These are phyloP conservation scores for Diaporthe sp. DNA, from an alignment of 2,329 filamentous ascomycete species.

Conservation along the genomic window DNA sequence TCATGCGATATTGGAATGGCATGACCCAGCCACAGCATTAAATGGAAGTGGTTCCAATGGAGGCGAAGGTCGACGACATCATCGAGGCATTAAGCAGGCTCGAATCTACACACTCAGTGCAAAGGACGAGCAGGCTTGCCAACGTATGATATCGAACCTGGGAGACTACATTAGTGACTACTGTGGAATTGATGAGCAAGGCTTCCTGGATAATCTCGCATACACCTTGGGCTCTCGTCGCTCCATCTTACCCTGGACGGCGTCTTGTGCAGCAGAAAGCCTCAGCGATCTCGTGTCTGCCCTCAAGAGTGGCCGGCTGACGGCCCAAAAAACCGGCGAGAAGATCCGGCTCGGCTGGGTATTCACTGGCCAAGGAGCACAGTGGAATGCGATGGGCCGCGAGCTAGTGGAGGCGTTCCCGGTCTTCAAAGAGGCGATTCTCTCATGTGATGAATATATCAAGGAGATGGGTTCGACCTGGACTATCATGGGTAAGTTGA, in stretches of 20 bases:
- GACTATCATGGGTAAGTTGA: not conserved
- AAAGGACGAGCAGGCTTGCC: not conserved
- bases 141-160: rapidly evolving
- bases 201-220: not conserved
- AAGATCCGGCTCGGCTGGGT: not conserved
- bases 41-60: not conserved
- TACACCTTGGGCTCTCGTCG: not conserved
- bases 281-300: not conserved
- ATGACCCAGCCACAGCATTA: not conserved
- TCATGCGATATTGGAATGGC: not conserved
- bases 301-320: too few species aligned
- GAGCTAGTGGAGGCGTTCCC: not conserved
- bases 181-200: not conserved
- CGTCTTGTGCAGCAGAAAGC: not conserved
- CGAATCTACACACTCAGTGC: not conserved
- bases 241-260: not conserved
- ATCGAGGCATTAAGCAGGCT: not conserved
- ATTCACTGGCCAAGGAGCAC: not conserved
- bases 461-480: not conserved
- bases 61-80: not conserved
- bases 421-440: not conserved
- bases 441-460: not conserved
- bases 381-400: not conserved
- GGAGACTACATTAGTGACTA: not conserved
- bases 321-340: too few species aligned